These are phyloP conservation scores for Ogataea zsoltii DNA, from an alignment of 805 yeast species.

Conservation along the genomic window DNA sequence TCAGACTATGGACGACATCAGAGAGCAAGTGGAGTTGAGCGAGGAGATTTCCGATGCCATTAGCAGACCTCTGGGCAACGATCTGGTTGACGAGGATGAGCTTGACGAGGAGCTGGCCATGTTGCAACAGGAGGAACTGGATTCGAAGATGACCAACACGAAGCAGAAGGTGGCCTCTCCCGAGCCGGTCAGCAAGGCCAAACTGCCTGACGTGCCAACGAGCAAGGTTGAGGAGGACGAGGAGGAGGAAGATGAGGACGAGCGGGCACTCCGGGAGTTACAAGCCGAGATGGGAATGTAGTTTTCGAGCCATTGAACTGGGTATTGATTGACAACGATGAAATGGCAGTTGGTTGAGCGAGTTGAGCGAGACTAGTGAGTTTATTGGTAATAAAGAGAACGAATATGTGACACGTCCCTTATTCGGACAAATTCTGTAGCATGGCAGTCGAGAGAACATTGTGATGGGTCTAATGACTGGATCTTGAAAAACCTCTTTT, in stretches of 20 bases:
- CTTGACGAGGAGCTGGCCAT: constrained; percentile 90
- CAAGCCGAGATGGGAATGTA: constrained; percentile 82
- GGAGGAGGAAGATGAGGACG: constrained; percentile 77
- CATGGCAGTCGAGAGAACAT: too few relatives aligned
- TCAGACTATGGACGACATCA: constrained; percentile 95
- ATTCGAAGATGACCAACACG: constrained; percentile 53
- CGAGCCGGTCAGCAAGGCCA: constrained; percentile 21
- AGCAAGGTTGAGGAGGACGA: constrained; percentile 44
- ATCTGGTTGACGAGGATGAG: constrained; percentile 81
- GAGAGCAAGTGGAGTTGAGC: constrained; percentile 93
- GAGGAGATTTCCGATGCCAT: constrained; percentile 97
- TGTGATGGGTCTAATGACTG: too few relatives aligned
- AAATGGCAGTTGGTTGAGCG: background rate
- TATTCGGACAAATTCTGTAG: too few relatives aligned
- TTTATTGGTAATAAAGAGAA: too few relatives aligned
- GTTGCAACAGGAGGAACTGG: constrained; percentile 81
- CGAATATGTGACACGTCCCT: too few relatives aligned
- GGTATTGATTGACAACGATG: too few relatives aligned
- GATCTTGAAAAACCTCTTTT: too few relatives aligned
- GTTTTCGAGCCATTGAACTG: background rate
- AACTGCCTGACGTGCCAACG: constrained; percentile 50
- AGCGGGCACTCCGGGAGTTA: constrained; percentile 73
- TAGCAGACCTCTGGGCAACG: constrained; percentile 87
- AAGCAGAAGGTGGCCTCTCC: constrained; percentile 32
- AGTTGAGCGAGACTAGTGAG: too few relatives aligned